Base-by-base conservation (phyloP, 163 green algal genomes). In the Scenedesmus sp. region DNA sequence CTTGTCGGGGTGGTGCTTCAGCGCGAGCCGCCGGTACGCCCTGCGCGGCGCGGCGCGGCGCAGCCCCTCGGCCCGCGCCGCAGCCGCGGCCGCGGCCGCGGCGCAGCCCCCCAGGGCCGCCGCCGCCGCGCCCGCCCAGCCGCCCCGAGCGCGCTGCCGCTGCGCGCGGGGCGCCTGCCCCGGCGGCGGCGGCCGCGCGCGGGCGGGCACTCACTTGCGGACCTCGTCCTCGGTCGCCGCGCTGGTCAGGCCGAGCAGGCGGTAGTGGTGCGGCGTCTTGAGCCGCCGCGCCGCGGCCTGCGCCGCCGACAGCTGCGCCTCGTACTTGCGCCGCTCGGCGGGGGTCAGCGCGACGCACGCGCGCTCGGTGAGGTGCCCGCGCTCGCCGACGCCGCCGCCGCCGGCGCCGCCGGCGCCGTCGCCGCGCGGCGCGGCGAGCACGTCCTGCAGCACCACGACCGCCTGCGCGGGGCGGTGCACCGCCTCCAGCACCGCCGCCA, bases 1-100 rank as follows among this genome's bases (percentile, higher is more conserved):
- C 79, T 93, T 94, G 84, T 95, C 89, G 2, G 91, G 91, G 75
- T 90, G 82, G 85, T 87, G 77, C 69, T 84, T 84, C 3, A 90
- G 76, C 2, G 85, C 82, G 33, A 84, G 75, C 48, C 69, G 66
- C 24, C 76, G 76, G 82, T 86, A 88, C 22, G 85, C 71, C 71
- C 84, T 85, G 1, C 79, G 73, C 24, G 24, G 7, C 14, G 10
- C 10, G 22, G 24, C 22, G 18, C 50, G 13, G 50, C 14, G 11
- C 14, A 24, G 50, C 7, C 7, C 18, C 10, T 14, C 22, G 50
- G 50, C 22, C 14, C 7, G 14, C n/a, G 50, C 18, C n/a, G 50
- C 50, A 58, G 50, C 18, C 10, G 50, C 50, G 24, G 50, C 50
- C n/a, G 20, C 53, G 18, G 54, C 54, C 3, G 26, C 54, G 20